Percentiles rank a stretch among this genome's conserved stretches.
These are phyloP conservation scores for Eucalyptus melliodora DNA, from an alignment of 345 rosid species.

Conservation along the genomic window DNA sequence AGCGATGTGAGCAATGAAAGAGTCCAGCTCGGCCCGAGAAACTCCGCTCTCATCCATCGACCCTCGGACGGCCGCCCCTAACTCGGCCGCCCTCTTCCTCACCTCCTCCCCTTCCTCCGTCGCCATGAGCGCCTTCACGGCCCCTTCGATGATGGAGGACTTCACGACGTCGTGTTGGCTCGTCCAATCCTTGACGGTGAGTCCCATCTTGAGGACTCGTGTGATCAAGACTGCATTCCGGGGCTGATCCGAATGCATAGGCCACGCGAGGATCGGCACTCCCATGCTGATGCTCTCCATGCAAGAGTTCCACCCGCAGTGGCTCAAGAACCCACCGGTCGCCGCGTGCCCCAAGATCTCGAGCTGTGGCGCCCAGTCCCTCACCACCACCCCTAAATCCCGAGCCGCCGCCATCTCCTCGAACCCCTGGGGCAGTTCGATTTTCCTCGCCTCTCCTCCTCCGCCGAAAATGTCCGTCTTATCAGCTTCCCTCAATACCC, in stretches of 20 bases:
- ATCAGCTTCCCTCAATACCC: slow-evolving; percentile 58
- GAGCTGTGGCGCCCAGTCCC: slow-evolving; percentile 60
- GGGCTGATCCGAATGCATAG: slow-evolving; percentile 59
- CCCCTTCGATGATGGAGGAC: slow-evolving; percentile 7
- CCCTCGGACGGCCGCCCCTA: slow-evolving; percentile 4
- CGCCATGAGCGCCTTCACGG: slow-evolving; percentile 25
- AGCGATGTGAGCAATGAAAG: slow-evolving; percentile 35
- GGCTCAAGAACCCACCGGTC: slow-evolving; percentile 47
- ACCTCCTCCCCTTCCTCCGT: slow-evolving; percentile 34
- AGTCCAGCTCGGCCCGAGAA: slow-evolving; percentile 27
- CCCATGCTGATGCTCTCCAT: slow-evolving; percentile 63
- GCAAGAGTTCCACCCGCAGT: slow-evolving; percentile 75
- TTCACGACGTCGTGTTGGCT: slow-evolving; percentile 3
- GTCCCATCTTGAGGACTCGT: slow-evolving; percentile 20
- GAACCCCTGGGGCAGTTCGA: slow-evolving; percentile 22
- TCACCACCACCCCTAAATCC: slow-evolving; percentile 24
- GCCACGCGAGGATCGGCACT: slow-evolving; percentile 53
- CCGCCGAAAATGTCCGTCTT: slow-evolving; percentile 27
- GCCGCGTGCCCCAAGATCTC: slow-evolving; percentile 39
- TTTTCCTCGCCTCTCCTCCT: not conserved
- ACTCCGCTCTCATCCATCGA: slow-evolving; percentile 26
- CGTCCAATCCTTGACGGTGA: slow-evolving; percentile 17
- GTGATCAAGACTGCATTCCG: slow-evolving; percentile 29
- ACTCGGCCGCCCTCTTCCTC: slow-evolving; percentile 30
- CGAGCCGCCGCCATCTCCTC: slow-evolving; percentile 10